These are phyloP conservation scores for Mollisiaceae sp. DNA, from an alignment of 2,329 filamentous ascomycete species.

Conservation along the genomic window DNA sequence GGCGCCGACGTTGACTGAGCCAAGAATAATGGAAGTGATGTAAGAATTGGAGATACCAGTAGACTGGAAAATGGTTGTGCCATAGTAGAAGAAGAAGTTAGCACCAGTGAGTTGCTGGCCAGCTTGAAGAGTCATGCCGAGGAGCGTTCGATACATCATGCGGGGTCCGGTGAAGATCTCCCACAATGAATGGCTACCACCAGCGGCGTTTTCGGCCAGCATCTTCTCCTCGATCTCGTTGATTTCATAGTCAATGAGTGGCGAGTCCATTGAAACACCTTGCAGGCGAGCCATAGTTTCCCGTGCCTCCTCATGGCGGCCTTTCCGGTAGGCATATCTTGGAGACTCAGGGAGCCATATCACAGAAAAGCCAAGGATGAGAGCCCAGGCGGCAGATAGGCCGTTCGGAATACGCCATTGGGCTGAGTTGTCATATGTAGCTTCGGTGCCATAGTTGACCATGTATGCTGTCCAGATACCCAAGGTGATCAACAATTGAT, in stretches of 20 bases:
- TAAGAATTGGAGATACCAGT: conserved; percentile 70
- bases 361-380: conserved; percentile 56
- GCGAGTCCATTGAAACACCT: conserved; percentile 47
- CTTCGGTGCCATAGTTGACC: conserved; percentile 66
- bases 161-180: conserved; percentile 72
- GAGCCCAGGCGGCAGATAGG: conserved; percentile 60
- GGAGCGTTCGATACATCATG: conserved; percentile 67
- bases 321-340: conserved; percentile 55
- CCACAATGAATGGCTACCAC: conserved; percentile 44
- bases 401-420: conserved; percentile 69
- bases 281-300: conserved; percentile 52
- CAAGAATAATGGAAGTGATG: conserved; percentile 70
- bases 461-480: conserved; percentile 66
- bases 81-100: conserved; percentile 73
- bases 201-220: conserved; percentile 51
- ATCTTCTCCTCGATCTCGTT: conserved; percentile 58
- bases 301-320: conserved; percentile 54
- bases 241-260: conserved; percentile 53
- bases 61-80: conserved; percentile 67
- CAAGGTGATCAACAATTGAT: conserved; percentile 73
- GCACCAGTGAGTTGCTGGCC: conserved; percentile 72
- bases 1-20: conserved; percentile 69
- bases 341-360: conserved; percentile 61
- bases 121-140: conserved; percentile 67
- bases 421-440: conserved; percentile 47